A percentile compares a stretch with the other conserved stretches of the same genome.
phyloP scores from a whole-genome alignment of 306 rosid species.

The Cucumis hystrix region DNA sequence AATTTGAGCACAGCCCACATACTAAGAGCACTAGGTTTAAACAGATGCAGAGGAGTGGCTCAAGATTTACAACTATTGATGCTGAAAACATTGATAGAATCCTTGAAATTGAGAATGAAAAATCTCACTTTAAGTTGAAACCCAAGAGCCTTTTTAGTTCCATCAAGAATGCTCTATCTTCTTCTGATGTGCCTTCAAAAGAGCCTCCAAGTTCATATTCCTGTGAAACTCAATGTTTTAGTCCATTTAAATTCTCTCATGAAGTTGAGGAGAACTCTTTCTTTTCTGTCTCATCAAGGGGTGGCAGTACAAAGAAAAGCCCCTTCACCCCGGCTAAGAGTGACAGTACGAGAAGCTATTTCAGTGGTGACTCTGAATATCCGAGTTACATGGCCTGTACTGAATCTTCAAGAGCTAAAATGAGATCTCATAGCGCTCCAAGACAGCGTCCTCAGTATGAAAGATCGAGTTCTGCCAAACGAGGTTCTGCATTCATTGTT shows the following conservation, averaged over 20 bases:
- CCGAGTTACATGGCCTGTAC: slow-evolving; percentile 83
- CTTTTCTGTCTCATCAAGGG: slow-evolving; percentile 45
- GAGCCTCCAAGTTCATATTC: slow-evolving; percentile 39
- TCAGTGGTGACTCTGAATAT: slow-evolving; percentile 37
- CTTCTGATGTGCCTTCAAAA: slow-evolving; percentile 34
- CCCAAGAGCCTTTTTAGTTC: slow-evolving; percentile 37
- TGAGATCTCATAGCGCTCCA: slow-evolving; percentile 64
- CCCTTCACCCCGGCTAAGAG: slow-evolving; percentile 60
- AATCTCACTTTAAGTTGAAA: slow-evolving; percentile 19
- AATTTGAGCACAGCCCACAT: slow-evolving; percentile 45
- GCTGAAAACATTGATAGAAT: slow-evolving; percentile 22
- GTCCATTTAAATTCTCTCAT: slow-evolving; percentile 20
- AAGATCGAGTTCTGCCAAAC: slow-evolving; percentile 41
- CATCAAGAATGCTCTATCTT: slow-evolving; percentile 9
- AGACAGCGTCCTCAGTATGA: slow-evolving; percentile 57
- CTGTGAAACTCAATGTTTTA: slow-evolving; percentile 31
- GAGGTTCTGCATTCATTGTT: slow-evolving; percentile 29
- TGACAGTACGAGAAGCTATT: slow-evolving; percentile 48
- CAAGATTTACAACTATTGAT: slow-evolving; percentile 26
- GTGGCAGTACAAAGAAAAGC: slow-evolving; percentile 36
- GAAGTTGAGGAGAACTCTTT: slow-evolving; percentile 47
- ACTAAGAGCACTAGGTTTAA: slow-evolving; percentile 33
- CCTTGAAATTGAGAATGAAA: slow-evolving; percentile 43
- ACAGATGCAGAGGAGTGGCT: slow-evolving; percentile 46
- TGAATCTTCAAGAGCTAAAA: slow-evolving; percentile 65